Percentiles rank a stretch among this genome's conserved stretches.
phyloP scores from a whole-genome alignment of 2,329 filamentous ascomycete genomes.

The Venturia pyrina region DNA sequence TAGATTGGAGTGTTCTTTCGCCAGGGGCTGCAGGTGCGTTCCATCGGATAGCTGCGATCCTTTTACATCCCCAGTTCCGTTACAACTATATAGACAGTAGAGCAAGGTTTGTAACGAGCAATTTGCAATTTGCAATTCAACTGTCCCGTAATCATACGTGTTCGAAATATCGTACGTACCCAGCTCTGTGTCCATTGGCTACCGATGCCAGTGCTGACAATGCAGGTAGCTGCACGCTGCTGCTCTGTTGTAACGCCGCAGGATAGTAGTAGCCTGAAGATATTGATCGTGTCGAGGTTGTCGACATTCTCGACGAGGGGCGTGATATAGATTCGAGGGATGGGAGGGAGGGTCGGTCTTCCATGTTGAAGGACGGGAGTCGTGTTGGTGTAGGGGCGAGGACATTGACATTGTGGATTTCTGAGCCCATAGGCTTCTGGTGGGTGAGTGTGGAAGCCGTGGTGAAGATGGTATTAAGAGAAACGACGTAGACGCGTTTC shows the following conservation, averaged over 20 bases:
- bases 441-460: constrained; percentile 46
- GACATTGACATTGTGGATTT: constrained; percentile 45
- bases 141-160: neutral
- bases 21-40: constrained; percentile 14
- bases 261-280: constrained; percentile 3
- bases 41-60: constrained; percentile 11
- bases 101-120: neutral
- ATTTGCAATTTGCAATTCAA: neutral
- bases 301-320: constrained; percentile 40
- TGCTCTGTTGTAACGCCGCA: constrained; percentile 27
- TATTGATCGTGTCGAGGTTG: constrained; percentile 22
- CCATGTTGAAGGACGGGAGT: constrained; percentile 35
- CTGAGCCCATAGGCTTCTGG: constrained; percentile 31
- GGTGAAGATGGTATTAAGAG: constrained; percentile 22
- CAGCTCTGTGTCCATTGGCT: constrained; percentile 2
- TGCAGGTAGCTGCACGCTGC: constrained; percentile 42
- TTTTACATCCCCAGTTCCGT: neutral
- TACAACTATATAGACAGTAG: constrained; percentile 2
- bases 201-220: constrained; percentile 44
- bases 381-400: constrained; percentile 35
- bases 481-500: constrained; percentile 22
- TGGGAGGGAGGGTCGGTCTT: constrained; percentile 25
- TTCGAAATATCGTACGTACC: neutral
- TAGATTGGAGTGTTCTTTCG: neutral
- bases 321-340: constrained; percentile 41